Evolutionary conservation across 2,329 filamentous ascomycete species (phyloP), one percentile per base, ranked within the genome.

Genomic region (Botrytis elliptica): DNA sequence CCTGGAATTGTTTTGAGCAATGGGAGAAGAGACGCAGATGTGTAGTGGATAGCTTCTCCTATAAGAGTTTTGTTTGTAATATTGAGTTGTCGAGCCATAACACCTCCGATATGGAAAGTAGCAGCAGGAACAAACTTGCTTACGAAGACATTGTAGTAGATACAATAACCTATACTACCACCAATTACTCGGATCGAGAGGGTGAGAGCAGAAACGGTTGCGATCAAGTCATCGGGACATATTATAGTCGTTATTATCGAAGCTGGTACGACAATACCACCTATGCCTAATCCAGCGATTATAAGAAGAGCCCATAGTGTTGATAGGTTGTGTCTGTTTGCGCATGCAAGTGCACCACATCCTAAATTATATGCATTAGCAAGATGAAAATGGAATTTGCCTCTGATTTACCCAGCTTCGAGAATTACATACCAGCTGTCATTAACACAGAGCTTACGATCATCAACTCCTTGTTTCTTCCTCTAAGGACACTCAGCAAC

Each of bases 241-340:
- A 92, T 89, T 77, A 92, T 92, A 8, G 89, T 90, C 14, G 89
- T 88, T 73, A 92, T 90, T 77, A 92, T 90, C 1, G 88, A 89
- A 1, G 88, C 87, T 91, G 76, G 77, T 40, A 78, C 75, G 49
- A 78, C 87, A 69, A 92, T 90, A 1, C 89, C 90, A 10, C 90
- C 91, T 7, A 92, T 88, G 10, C 91, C 91, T 3, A 92, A 80
- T 7, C 88, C 87, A 2, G 89, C 89, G 7, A 92, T 79, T 22
- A 88, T 82, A n/a, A 92, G 83, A 40, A 91, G 82, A 22, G 84
- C 86, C 83, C 87, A 91, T 25, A 90, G 81, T 29, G 83, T 81
- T 74, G 84, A 77, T 70, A 90, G 83, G 77, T 90, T 91, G 80
- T 89, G 83, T 6, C 83, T 80, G 3, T 81, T 82, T 0, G 85